phyloP scores from a whole-genome alignment of 2,329 filamentous ascomycete species.

The Hymenoscyphus repandus region DNA sequence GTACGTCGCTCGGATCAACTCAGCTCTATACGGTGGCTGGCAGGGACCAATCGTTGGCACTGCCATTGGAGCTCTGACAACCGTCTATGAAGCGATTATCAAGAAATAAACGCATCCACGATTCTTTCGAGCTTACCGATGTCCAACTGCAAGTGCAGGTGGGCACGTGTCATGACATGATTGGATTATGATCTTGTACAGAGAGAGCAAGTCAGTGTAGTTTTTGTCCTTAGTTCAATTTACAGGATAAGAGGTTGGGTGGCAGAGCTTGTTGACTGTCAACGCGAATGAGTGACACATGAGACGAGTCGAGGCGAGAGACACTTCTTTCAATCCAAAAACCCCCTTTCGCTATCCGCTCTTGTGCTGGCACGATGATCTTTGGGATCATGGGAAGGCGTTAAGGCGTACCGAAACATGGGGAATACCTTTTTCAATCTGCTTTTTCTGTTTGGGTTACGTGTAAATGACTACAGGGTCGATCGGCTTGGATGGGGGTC shows the following conservation, averaged over 20 bases:
- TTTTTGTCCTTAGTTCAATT: no score
- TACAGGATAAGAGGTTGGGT: no score
- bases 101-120: conserved; percentile 46
- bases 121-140: not conserved
- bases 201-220: no score
- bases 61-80: conserved; percentile 61
- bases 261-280: not conserved
- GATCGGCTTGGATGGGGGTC: no score
- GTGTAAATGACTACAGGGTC: not conserved
- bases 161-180: conserved; percentile 3
- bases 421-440: not conserved
- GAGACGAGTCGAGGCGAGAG: not conserved
- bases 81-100: conserved; percentile 73
- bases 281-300: not conserved
- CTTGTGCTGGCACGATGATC: conserved; percentile 27
- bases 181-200: no score
- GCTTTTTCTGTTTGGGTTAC: not conserved
- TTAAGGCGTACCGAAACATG: conserved; percentile 13
- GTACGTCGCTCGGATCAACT: conserved; percentile 58
- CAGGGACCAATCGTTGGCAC: conserved; percentile 64
- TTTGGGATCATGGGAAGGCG: conserved; percentile 25
- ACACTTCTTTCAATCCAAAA: conserved; percentile 18
- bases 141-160: conserved; percentile 2
- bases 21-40: conserved; percentile 66
- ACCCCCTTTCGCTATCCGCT: conserved; percentile 18